Evolutionary conservation across 352 stramenopile genomes (phyloP).

Genomic region (Phytophthora agathidicida): DNA sequence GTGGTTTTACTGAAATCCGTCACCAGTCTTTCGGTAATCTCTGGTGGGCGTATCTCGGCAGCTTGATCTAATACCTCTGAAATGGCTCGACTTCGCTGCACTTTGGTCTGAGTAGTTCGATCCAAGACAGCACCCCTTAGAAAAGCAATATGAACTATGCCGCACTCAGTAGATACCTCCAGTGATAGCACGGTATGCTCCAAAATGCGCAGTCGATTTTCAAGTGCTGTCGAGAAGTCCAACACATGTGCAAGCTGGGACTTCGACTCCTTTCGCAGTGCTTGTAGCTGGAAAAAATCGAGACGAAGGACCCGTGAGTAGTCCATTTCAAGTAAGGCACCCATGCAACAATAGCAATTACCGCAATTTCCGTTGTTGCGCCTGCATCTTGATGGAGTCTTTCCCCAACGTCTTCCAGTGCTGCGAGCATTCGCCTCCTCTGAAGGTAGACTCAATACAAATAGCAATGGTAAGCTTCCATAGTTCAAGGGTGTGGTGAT

Average conservation of each 20-base stretch:
- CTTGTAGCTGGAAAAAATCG: constrained; percentile 20
- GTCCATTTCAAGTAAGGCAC: not conserved
- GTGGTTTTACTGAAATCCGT: not conserved
- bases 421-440: constrained; percentile 30
- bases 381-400: constrained; percentile 22
- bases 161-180: constrained; percentile 7
- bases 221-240: constrained; percentile 27
- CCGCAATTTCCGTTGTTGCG: constrained; percentile 16
- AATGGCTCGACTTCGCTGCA: constrained; percentile 29
- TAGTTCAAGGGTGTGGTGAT: not conserved
- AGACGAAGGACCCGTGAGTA: not conserved
- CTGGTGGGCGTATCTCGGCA: constrained; percentile 1
- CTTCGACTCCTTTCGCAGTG: constrained; percentile 18
- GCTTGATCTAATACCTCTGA: constrained; percentile 16
- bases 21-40: not conserved
- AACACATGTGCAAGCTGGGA: constrained; percentile 20
- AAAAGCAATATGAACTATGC: not conserved
- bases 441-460: constrained; percentile 1
- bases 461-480: not conserved
- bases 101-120: constrained; percentile 19
- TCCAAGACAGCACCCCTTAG: not conserved
- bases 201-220: constrained; percentile 32
- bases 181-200: constrained; percentile 33
- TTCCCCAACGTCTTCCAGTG: constrained; percentile 29
- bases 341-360: constrained; percentile 1